Evolutionary conservation across 352 stramenopile genomes (phyloP), one percentile per base, ranked within the genome.

Genomic region (Phytophthora crassamura): DNA sequence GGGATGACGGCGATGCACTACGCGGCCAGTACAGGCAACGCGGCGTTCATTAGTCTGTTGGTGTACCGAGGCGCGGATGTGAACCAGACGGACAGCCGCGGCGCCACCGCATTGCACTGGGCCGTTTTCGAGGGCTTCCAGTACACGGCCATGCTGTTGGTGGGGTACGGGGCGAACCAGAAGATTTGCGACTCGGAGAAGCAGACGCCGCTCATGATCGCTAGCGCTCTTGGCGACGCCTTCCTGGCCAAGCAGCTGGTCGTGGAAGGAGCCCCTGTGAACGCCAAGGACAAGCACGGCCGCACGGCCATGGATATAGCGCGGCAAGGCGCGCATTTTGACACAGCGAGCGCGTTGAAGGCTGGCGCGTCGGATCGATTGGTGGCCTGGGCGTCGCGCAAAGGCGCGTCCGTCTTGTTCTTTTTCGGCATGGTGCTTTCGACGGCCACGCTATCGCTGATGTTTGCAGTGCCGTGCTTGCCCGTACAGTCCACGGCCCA

Each of bases 191-290:
- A 94, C 48, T 81, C 83, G 6, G 84, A 93, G 68, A 69, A 81
- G 16, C 86, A 95, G 54, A 95, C 86, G 25, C 69, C 86, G 22
- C 66, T 95, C 5, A 95, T 95, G 86, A 92, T 95, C 48, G 86
- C 86, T 11, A 82, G 75, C 28, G 85, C 86, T n/a, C 55, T 95
- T 0, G 86, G 86, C 25, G 86, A 95, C 49, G 70, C 86, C 0
- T 95, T 93, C 47, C 61, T 95, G 15, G 79, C 84, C 22, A 95
- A 95, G 68, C 86, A 95, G 52, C 78, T 95, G 7, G 86, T 95
- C 15, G 67, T 95, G 9, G 86, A 95, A 80, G 86, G 84, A 35
- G 83, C 84, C 14, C 85, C 84, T 7, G 34, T 90, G 25, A 67
- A 86, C 2, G 71, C 74, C 5, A 77, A 78, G 35, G 86, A 94